Conservation (phyloP, 441 rosid species). For the Eruca vesicaria region DNA sequence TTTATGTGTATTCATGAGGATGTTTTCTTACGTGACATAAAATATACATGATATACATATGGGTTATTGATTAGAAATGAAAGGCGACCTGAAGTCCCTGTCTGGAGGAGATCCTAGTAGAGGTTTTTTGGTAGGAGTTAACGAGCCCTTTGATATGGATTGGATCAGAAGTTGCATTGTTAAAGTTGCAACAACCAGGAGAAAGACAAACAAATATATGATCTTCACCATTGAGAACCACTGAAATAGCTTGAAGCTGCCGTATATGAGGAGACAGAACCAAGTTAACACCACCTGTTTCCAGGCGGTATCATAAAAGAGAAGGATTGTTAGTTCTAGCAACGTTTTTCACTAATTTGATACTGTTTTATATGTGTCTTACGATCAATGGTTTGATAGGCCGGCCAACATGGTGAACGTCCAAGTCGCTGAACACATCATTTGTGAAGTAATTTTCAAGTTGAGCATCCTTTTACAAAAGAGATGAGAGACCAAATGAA, state of each 20-base stretch:
- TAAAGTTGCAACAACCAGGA: constrained; percentile 46
- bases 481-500: background rate
- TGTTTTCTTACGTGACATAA: no score
- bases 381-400: constrained; percentile 62
- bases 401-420: constrained; percentile 47
- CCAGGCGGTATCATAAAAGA: background rate
- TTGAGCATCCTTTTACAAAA: constrained; percentile 44
- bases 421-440: constrained; percentile 46
- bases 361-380: constrained; percentile 34
- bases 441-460: constrained; percentile 47
- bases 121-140: constrained; percentile 37
- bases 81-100: background rate
- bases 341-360: background rate
- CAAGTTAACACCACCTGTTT: constrained; percentile 58
- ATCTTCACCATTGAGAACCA: constrained; percentile 45
- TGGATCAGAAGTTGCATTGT: constrained; percentile 65
- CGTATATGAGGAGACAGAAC: constrained; percentile 43
- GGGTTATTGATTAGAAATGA: background rate
- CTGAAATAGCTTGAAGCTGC: constrained; percentile 36
- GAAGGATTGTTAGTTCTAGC: background rate
- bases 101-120: constrained; percentile 2
- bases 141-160: no score
- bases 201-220: constrained; percentile 24
- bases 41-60: background rate
- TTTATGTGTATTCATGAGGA: no score